Conservation (phyloP, 768 basidiomycete genomes). For the Asterophora parasitica region DNA sequence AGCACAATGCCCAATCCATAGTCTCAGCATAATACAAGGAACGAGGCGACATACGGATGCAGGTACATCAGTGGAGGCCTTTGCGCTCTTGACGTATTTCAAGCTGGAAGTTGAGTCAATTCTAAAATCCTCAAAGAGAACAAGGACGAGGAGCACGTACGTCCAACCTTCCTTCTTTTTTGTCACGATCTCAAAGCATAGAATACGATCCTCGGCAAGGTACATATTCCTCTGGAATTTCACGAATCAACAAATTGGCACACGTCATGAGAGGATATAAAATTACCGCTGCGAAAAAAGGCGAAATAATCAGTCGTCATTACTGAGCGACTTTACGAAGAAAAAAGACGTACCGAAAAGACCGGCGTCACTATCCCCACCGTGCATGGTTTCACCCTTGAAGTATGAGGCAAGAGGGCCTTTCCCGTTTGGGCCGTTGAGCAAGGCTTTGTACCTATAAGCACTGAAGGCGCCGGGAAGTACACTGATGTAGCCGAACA, state of each 20-base stretch:
- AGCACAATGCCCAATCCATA: background rate
- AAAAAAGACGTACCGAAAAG: slow-evolving; percentile 49
- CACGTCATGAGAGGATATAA: background rate
- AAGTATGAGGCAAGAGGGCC: slow-evolving; percentile 92
- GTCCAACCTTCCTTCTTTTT: slow-evolving; percentile 82
- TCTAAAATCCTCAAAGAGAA: background rate
- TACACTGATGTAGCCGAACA: slow-evolving; percentile 84
- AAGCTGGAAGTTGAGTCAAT: slow-evolving; percentile 37
- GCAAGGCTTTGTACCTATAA: slow-evolving; percentile 83
- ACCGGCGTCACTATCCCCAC: slow-evolving; percentile 54
- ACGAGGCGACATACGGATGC: slow-evolving; percentile 47
- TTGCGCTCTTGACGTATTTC: slow-evolving; percentile 90
- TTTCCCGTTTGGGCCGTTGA: slow-evolving; percentile 82
- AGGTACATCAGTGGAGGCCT: slow-evolving; percentile 95
- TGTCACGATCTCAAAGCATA: slow-evolving; percentile 92
- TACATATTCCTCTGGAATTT: slow-evolving; percentile 76
- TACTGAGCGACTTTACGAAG: background rate
- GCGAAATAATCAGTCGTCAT: background rate
- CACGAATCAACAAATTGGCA: slow-evolving; percentile 14
- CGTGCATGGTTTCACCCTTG: slow-evolving; percentile 87
- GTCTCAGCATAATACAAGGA: background rate
- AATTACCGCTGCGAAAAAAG: slow-evolving; percentile 13
- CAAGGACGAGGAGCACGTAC: slow-evolving; percentile 37
- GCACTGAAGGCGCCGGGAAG: slow-evolving; percentile 92
- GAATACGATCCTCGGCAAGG: slow-evolving; percentile 84